phyloP scores from a whole-genome alignment of 768 basidiomycete genomes.

The Hemileccinum impolitum region DNA sequence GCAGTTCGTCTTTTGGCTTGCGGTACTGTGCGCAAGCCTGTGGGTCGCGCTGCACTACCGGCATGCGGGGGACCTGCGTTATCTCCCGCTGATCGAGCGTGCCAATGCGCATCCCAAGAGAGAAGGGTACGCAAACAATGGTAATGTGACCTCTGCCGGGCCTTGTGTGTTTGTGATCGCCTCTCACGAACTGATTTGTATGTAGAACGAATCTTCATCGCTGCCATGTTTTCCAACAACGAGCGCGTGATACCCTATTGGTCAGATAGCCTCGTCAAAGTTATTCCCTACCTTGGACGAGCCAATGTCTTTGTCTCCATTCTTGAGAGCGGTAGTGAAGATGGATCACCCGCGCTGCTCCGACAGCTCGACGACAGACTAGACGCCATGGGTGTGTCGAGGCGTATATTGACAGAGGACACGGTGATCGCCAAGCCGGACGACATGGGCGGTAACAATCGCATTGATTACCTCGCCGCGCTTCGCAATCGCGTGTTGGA shows the following conservation, averaged over 20 bases:
- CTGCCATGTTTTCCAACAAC: slow-evolving; percentile 40
- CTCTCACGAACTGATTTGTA: neutral
- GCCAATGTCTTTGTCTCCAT: slow-evolving; percentile 43
- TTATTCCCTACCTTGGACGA: slow-evolving; percentile 38
- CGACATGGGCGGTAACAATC: neutral
- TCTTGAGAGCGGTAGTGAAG: slow-evolving; percentile 35
- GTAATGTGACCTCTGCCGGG: neutral
- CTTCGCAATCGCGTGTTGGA: slow-evolving; percentile 42
- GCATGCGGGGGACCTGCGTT: slow-evolving; percentile 10
- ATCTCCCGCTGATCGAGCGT: slow-evolving; percentile 10
- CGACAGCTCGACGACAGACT: slow-evolving; percentile 8
- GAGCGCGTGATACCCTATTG: slow-evolving; percentile 38
- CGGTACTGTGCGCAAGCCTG: neutral
- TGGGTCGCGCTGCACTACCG: slow-evolving; percentile 4
- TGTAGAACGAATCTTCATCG: slow-evolving; percentile 18
- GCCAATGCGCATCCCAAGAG: slow-evolving; percentile 13
- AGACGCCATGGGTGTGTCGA: slow-evolving; percentile 8
- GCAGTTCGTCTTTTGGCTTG: slow-evolving; percentile 8
- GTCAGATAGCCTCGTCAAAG: slow-evolving; percentile 32
- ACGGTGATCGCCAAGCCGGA: slow-evolving; percentile 6
- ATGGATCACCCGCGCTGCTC: slow-evolving; percentile 12
- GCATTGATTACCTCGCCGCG: slow-evolving; percentile 12
- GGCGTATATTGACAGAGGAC: slow-evolving; percentile 14
- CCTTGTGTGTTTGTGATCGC: no score
- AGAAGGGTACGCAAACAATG: slow-evolving; percentile 14